Base-by-base conservation (phyloP, 2,329 filamentous ascomycete species). In the Hyphodiscus sp. region DNA sequence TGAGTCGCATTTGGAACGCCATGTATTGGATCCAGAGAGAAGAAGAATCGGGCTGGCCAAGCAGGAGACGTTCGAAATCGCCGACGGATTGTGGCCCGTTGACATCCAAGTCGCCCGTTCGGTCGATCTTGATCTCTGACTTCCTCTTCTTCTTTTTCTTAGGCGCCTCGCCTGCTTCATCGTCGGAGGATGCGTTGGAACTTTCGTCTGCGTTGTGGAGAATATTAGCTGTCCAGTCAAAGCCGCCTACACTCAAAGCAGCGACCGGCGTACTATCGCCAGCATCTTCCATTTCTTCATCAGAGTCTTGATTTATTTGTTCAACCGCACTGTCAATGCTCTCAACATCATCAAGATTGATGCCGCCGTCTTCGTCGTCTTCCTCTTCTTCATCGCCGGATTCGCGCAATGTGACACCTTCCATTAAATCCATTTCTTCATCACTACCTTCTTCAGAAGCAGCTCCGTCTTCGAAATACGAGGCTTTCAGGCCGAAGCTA, bases 1-100 rank as follows among this genome's bases (percentile, higher is more conserved):
- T 89, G 50, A 95, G 81, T 67, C 95, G 87, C 70, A 96, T 85
- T 72, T 97, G 90, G 79, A 95, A 95, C n/a, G 91, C 91, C 90
- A 99, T 97, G 74, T 99, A 99, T 61, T 89, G 82, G 51, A 96
- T 89, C 94, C 94, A 99, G 26, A 97, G 80, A 57, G 86, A 78
- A 0, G 92, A 95, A n/a, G 89, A 92, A 72, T 97, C 91, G 2
- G 94, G 91, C 68, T 95, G 88, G 52, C 91, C 89, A 20, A 99
- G 82, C 43, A 99, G 81, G 20, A 96, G 83, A 62, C 94, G 86
- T 73, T 99, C 95, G 69, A 91, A 99, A 71, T 99, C 95, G 58
- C 87, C 89, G 16, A 89, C 81, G 1, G 89, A 92, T 68, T 95
- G 91, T 1, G 94, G 94, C 0, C 92, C 92, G 62, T 91, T 83